Evolutionary conservation across 768 basidiomycete genomes (phyloP).

Genomic region (Symmetrospora coprosmae): DNA sequence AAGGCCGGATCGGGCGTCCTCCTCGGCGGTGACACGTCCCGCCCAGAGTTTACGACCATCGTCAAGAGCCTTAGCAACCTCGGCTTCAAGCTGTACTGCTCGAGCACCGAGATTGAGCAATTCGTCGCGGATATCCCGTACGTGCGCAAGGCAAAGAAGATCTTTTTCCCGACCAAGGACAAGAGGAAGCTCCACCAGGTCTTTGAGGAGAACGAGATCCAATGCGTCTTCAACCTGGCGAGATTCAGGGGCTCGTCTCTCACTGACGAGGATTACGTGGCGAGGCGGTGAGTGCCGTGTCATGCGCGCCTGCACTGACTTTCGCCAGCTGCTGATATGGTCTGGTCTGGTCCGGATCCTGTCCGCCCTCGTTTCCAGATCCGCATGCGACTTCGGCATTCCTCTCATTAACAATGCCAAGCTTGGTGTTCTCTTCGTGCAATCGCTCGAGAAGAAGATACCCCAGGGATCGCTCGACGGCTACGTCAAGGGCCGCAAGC

Average conservation of each 20-base stretch:
- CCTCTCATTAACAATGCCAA: conserved; percentile 79
- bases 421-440: conserved; percentile 78
- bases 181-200: conserved; percentile 89
- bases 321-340: not conserved
- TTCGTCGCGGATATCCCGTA: conserved; percentile 65
- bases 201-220: conserved; percentile 80
- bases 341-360: not conserved
- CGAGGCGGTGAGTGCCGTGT: conserved; percentile 47
- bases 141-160: conserved; percentile 53
- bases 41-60: conserved; percentile 71
- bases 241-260: conserved; percentile 58
- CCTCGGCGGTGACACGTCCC: conserved; percentile 73
- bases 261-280: conserved; percentile 89
- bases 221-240: conserved; percentile 85
- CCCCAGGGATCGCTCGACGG: conserved; percentile 53
- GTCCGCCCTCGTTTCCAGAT: conserved; percentile 42
- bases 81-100: conserved; percentile 91
- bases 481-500: conserved; percentile 64
- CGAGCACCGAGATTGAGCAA: conserved; percentile 61
- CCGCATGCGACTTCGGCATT: conserved; percentile 90
- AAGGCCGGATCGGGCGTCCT: conserved; percentile 61
- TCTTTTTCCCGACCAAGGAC: conserved; percentile 91
- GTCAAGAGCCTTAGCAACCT: conserved; percentile 66
- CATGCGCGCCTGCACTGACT: conserved; percentile 3
- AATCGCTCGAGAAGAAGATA: conserved; percentile 69